A percentile compares a stretch with the other conserved stretches of the same genome.
These are phyloP conservation scores for Aspergillus pseudonomiae DNA, from an alignment of 2,329 filamentous ascomycete genomes.

Conservation along the genomic window DNA sequence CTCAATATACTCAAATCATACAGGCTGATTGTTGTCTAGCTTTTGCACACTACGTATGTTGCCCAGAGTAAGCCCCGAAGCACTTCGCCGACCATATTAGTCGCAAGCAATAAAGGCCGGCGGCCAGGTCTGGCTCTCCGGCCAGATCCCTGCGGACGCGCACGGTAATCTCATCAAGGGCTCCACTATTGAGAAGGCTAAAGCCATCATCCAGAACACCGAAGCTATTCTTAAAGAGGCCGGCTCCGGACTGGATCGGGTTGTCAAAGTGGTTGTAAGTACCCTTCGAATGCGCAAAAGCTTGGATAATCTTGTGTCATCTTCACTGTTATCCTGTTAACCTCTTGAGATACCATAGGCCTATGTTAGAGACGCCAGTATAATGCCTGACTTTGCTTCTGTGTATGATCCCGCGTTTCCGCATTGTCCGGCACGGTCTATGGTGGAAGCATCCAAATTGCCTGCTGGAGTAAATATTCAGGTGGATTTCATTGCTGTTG, in stretches of 20 bases:
- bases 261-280: conserved; percentile 71
- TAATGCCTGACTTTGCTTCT: conserved; percentile 15
- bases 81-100: background rate
- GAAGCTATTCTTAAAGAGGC: conserved; percentile 75
- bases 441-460: conserved; percentile 17
- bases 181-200: conserved; percentile 40
- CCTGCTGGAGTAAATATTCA: conserved; percentile 17
- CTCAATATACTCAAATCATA: background rate
- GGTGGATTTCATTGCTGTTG: conserved; percentile 17
- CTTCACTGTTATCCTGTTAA: background rate
- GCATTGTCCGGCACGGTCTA: conserved; percentile 18
- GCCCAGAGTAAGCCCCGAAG: background rate
- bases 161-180: conserved; percentile 56
- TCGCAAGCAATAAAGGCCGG: conserved; percentile 58
- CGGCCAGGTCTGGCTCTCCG: conserved; percentile 65
- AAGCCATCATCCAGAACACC: conserved; percentile 63
- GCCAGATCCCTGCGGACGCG: conserved; percentile 69
- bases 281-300: background rate
- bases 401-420: conserved; percentile 17
- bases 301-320: background rate
- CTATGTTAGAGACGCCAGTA: conserved; percentile 21
- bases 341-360: background rate
- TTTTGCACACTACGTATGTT: background rate
- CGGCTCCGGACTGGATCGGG: conserved; percentile 69
- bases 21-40: background rate